Evolutionary conservation across 2,329 filamentous ascomycete genomes (phyloP).

Genomic region (Colletotrichum sp.): DNA sequence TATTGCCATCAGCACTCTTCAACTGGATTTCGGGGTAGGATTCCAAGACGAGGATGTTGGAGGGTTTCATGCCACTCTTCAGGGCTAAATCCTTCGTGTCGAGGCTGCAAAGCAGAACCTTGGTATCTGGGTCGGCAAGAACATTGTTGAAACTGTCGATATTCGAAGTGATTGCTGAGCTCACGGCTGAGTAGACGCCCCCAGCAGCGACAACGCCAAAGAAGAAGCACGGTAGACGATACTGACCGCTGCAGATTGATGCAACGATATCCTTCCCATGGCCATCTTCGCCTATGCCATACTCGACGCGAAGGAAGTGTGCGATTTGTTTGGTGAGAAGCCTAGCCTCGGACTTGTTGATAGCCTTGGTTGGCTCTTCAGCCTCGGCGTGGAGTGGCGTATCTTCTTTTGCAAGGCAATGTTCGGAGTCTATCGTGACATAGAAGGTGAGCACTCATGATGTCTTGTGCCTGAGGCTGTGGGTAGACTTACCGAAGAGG

Average conservation of each 20-base stretch:
- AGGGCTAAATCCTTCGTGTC: not conserved
- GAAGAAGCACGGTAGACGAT: not conserved
- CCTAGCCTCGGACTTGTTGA: not conserved
- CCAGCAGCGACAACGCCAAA: not conserved
- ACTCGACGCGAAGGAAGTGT: not conserved
- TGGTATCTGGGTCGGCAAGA: not conserved
- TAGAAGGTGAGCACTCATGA: not conserved
- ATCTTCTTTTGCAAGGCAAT: not conserved
- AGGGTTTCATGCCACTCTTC: not conserved
- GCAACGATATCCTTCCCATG: not conserved
- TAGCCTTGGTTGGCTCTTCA: not conserved
- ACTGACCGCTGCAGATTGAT: not conserved
- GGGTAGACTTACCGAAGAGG: not conserved
- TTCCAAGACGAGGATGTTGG: not conserved
- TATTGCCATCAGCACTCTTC: not conserved
- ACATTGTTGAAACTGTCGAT: not conserved
- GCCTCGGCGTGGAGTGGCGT: not conserved
- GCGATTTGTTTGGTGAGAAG: not conserved
- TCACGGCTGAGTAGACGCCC: not conserved
- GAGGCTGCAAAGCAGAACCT: not conserved
- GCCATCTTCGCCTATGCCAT: not conserved
- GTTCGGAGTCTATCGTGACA: not conserved
- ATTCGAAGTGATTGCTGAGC: not conserved
- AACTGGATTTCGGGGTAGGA: not conserved
- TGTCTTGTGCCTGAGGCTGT: not conserved